Base-by-base conservation (phyloP, 179 eudicot genomes). In the Vitellaria paradoxa region DNA sequence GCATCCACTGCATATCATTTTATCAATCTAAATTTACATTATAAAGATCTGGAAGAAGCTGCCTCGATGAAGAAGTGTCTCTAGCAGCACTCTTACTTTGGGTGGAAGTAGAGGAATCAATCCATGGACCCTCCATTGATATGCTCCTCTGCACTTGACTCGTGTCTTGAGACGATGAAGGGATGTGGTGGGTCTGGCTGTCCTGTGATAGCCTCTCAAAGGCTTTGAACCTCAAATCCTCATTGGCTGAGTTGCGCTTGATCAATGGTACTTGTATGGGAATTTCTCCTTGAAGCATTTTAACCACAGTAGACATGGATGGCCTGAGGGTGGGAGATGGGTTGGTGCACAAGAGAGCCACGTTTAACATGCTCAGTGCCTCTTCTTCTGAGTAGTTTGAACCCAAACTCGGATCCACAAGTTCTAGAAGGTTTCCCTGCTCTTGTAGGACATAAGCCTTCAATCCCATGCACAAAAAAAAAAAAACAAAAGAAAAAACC, bases 241-340 rank as follows among this genome's bases (percentile, higher is more conserved):
- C 88, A 42, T 76, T 77, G 15, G 46, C 14, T 15, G 80, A 74
- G 3, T 70, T 67, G 0, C 82, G 85, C 52, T 85, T 90, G 13
- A 90, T 76, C 11, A 85, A 10, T 14, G 94, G 98, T 13, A 90
- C 92, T 79, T 90, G 94, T 62, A 93, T 81, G 0, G 87, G 91
- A 23, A 69, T 75, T 49, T 83, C 82, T 20, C 94, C 98, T 45
- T 91, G 86, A 0, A 93, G 81, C 92, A 90, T 91, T 59, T 88
- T 81, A 61, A 89, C 91, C 24, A 83, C 93, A 1, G 87, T 77
- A 0, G 95, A 91, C 98, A 93, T 93, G 45, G 86, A 23, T 18
- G 98, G 98, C 72, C 98, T 87, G 2, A 93, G 90, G 50, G 89
- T 79, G 30, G 93, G 95, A 82, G 98, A 93, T 15, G 92, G 93